A percentile compares a stretch with the other conserved stretches of the same genome.
phyloP scores from a whole-genome alignment of 2,329 filamentous ascomycete genomes.

The Cladosporium colombiae region DNA sequence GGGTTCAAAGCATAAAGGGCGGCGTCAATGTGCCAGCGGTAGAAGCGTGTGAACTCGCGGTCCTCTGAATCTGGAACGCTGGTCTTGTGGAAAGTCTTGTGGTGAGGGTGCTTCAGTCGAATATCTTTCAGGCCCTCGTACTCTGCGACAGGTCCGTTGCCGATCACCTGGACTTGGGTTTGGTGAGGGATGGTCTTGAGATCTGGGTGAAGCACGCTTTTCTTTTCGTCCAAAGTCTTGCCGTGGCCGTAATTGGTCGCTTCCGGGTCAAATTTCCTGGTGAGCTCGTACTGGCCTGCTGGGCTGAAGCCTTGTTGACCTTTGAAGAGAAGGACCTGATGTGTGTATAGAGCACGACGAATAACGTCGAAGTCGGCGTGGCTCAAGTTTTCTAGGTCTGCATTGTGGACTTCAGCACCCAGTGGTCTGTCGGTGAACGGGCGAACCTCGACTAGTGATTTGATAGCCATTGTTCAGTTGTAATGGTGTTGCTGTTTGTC shows the following conservation, averaged over 20 bases:
- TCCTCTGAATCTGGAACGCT: constrained; percentile 63
- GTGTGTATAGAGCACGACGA: constrained; percentile 64
- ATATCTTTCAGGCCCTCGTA: constrained; percentile 73
- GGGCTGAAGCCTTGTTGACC: constrained; percentile 64
- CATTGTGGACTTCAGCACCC: constrained; percentile 32
- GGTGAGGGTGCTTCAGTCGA: constrained; percentile 71
- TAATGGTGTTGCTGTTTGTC: neutral
- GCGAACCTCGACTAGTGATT: neutral
- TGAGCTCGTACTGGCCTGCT: constrained; percentile 72
- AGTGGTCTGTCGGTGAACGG: constrained; percentile 20
- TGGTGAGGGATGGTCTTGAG: constrained; percentile 79
- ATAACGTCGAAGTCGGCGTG: constrained; percentile 67
- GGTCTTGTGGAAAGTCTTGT: constrained; percentile 71
- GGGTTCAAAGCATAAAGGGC: constrained; percentile 75
- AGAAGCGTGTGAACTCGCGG: constrained; percentile 61
- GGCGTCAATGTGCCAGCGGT: constrained; percentile 80
- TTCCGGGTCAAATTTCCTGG: constrained; percentile 69
- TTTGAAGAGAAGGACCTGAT: constrained; percentile 72
- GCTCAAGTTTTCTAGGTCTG: constrained; percentile 37
- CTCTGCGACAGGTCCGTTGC: constrained; percentile 67
- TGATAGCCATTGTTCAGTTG: neutral
- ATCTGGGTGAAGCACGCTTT: constrained; percentile 71
- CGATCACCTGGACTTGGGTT: constrained; percentile 78
- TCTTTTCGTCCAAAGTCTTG: constrained; percentile 68
- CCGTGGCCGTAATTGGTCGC: constrained; percentile 71